phyloP scores from a whole-genome alignment of 176 grass and related monocot species.

The Pontederia paniculata region DNA sequence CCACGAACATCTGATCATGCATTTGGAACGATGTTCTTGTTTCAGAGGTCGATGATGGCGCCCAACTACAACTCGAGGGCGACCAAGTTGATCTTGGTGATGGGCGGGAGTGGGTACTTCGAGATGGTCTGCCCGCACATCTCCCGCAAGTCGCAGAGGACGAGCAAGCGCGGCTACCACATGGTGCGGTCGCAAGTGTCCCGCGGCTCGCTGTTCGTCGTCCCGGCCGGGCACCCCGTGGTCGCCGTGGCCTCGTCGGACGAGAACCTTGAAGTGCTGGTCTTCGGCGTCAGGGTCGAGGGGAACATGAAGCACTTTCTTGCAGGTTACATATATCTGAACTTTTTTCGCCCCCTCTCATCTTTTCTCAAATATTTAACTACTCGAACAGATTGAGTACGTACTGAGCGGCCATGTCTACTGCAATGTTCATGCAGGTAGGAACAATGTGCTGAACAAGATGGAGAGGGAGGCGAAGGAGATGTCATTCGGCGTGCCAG shows the following conservation, averaged over 20 bases:
- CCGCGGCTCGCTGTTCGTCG: conserved; percentile 31
- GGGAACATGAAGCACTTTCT: conserved; percentile 39
- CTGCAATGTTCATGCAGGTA: no score
- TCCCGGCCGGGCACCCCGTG: conserved; percentile 34
- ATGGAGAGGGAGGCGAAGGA: conserved; percentile 41
- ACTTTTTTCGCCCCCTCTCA: background rate
- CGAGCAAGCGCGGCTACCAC: conserved; percentile 6
- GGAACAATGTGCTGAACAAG: conserved; percentile 38
- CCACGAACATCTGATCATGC: no score
- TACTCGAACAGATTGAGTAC: no score
- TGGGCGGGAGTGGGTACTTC: conserved; percentile 37
- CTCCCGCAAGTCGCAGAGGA: background rate
- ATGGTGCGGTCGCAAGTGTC: conserved; percentile 22
- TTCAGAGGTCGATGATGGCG: conserved; percentile 64
- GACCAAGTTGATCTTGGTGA: conserved; percentile 38
- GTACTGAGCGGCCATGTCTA: no score
- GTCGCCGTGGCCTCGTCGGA: conserved; percentile 30
- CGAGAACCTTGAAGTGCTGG: conserved; percentile 32
- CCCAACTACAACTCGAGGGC: conserved; percentile 41
- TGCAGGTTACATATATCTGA: conserved; percentile 10
- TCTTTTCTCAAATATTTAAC: background rate
- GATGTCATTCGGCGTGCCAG: conserved; percentile 14
- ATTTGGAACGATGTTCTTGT: background rate
- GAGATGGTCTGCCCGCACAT: conserved; percentile 66
- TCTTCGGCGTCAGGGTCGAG: conserved; percentile 29